Evolutionary conservation across 225 moss, liverwort and hornwort species (phyloP).

Genomic region (Sphagnum contortum): DNA sequence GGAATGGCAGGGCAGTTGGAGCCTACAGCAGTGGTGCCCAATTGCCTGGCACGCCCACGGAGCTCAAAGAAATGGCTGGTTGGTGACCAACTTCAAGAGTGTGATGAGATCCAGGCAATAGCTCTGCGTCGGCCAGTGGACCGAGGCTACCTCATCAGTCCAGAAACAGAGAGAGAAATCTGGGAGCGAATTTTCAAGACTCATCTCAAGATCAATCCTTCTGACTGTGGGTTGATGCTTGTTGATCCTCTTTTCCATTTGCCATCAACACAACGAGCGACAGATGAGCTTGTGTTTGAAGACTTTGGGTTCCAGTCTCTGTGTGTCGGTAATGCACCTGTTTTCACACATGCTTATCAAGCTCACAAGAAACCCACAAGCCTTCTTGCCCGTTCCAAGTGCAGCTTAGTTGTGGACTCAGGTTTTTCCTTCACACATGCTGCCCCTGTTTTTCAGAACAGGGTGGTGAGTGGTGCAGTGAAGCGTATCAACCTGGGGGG

Average conservation of each 20-base stretch:
- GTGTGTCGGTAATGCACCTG: slow-evolving; percentile 68
- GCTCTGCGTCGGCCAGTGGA: slow-evolving; percentile 79
- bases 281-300: slow-evolving; percentile 90
- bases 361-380: slow-evolving; percentile 42
- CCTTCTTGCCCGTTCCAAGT: slow-evolving; percentile 61
- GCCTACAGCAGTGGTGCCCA: slow-evolving; percentile 63
- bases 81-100: slow-evolving; percentile 66
- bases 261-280: slow-evolving; percentile 73
- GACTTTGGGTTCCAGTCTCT: slow-evolving; percentile 92
- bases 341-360: slow-evolving; percentile 70
- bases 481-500: slow-evolving; percentile 90
- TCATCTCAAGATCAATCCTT: slow-evolving; percentile 64
- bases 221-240: slow-evolving; percentile 76
- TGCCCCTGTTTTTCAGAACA: slow-evolving; percentile 68
- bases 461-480: slow-evolving; percentile 56
- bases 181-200: slow-evolving; percentile 89
- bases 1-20: slow-evolving; percentile 70
- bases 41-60: slow-evolving; percentile 72
- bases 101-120: slow-evolving; percentile 79
- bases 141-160: slow-evolving; percentile 74
- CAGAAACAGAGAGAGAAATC: slow-evolving; percentile 77
- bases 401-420: slow-evolving; percentile 85
- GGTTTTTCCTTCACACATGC: slow-evolving; percentile 98
- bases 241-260: slow-evolving; percentile 88
- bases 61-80: slow-evolving; percentile 65